Conservation (phyloP, 139 green algal genomes). For the Auxenochlorella protothecoides region DNA sequence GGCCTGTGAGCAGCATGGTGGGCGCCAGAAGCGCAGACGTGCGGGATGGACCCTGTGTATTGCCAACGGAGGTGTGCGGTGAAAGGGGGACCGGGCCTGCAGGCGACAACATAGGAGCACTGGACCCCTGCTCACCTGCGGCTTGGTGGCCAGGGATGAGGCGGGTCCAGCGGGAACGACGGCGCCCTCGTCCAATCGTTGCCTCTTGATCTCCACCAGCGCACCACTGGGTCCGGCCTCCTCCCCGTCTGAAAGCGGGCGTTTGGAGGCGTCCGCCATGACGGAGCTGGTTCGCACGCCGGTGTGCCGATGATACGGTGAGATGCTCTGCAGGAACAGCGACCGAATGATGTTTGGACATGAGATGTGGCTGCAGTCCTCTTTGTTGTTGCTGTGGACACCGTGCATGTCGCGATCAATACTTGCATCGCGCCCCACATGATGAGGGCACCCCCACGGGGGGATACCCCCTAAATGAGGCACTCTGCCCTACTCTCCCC, state of each 20-base stretch:
- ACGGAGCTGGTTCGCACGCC: too few species aligned
- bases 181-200: conserved; percentile 5
- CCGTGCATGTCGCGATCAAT: too few species aligned
- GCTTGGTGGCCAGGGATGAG: too few species aligned
- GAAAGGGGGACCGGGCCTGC: not conserved
- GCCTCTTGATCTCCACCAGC: conserved; percentile 13
- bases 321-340: too few species aligned
- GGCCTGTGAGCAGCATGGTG: conserved; percentile 78
- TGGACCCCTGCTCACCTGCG: not conserved
- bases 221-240: not conserved
- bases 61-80: not conserved
- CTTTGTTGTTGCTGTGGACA: too few species aligned
- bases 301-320: too few species aligned
- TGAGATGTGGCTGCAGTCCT: too few species aligned
- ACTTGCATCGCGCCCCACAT: too few species aligned
- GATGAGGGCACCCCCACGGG: too few species aligned
- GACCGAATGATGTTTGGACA: too few species aligned
- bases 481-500: too few species aligned
- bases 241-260: not conserved
- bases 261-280: not conserved
- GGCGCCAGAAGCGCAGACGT: conserved; percentile 60
- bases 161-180: conserved; percentile 4
- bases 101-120: not conserved
- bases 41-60: conserved; percentile 22
- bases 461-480: too few species aligned